phyloP scores from a whole-genome alignment of 1,284 basidiomycete genomes.

The Earliella scabrosa region DNA sequence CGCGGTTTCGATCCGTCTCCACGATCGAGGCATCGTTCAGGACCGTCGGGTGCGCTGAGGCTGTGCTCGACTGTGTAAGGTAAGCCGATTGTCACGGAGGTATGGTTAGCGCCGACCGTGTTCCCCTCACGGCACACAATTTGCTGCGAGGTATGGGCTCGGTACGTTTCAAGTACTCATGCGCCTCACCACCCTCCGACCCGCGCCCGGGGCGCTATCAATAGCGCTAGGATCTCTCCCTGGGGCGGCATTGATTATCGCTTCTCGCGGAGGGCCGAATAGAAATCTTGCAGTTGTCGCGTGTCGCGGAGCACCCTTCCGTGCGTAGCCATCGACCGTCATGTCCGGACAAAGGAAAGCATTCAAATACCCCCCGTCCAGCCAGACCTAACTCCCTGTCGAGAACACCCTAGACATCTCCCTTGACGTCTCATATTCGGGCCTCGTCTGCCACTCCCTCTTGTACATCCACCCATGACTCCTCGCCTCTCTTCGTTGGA shows the following conservation, averaged over 20 bases:
- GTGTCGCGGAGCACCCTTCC: slow-evolving; percentile 7
- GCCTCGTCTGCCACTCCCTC: neutral
- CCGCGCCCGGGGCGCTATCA: slow-evolving; percentile 15
- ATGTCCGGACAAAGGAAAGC: slow-evolving; percentile 22
- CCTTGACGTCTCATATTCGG: neutral
- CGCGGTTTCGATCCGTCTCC: slow-evolving; percentile 5
- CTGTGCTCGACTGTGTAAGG: slow-evolving; percentile 16
- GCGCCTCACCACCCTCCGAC: slow-evolving; percentile 8
- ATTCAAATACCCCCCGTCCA: no score
- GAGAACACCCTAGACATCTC: neutral
- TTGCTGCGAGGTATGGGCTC: slow-evolving; percentile 9
- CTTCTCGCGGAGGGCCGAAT: slow-evolving; percentile 9
- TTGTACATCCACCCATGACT: neutral
- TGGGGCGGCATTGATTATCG: neutral
- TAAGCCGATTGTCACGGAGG: slow-evolving; percentile 24
- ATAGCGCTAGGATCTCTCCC: neutral
- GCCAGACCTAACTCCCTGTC: no score
- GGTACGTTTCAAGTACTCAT: slow-evolving; percentile 17
- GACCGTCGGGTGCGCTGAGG: slow-evolving; percentile 3
- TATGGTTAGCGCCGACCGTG: slow-evolving; percentile 7
- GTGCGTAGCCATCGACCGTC: slow-evolving; percentile 20
- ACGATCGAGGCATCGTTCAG: slow-evolving; percentile 8
- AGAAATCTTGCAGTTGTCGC: slow-evolving; percentile 13
- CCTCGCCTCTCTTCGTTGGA: no score
- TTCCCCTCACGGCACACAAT: neutral